phyloP scores from a whole-genome alignment of 139 green algal species.

The Mesotaenium endlicherianum region DNA sequence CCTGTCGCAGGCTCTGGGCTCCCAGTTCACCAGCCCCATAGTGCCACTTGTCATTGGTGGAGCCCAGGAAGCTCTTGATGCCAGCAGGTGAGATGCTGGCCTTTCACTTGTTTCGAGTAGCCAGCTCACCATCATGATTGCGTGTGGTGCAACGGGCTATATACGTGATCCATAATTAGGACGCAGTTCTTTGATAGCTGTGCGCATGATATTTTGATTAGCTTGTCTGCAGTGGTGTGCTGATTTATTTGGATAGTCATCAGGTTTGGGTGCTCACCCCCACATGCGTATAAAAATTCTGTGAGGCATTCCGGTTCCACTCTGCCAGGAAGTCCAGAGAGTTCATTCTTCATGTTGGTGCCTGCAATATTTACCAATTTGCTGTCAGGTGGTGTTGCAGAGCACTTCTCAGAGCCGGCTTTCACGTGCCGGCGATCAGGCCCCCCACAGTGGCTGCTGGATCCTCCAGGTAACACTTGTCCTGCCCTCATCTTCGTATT shows the following conservation, averaged over 20 bases:
- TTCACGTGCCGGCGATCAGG: slow-evolving; percentile 88
- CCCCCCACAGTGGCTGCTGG: slow-evolving; percentile 84
- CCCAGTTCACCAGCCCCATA: slow-evolving; percentile 61
- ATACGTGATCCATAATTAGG: too few species aligned
- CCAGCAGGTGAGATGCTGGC: slow-evolving; percentile 57
- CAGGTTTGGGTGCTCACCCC: not conserved
- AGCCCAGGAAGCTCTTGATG: slow-evolving; percentile 65
- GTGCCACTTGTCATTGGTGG: slow-evolving; percentile 79
- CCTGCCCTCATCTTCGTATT: not conserved
- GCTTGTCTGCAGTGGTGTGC: too few species aligned
- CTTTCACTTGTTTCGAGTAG: slow-evolving; percentile 59
- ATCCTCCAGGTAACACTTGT: slow-evolving; percentile 65
- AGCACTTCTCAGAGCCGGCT: slow-evolving; percentile 65
- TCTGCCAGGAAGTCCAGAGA: too few species aligned
- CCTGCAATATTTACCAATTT: too few species aligned
- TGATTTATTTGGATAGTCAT: not conserved
- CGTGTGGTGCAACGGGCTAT: not conserved
- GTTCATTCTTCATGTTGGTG: too few species aligned
- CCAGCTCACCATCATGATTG: not conserved
- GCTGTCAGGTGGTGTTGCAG: too few species aligned
- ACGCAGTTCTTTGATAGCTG: too few species aligned
- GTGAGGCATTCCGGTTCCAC: not conserved
- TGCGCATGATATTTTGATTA: too few species aligned
- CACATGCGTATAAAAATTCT: not conserved
- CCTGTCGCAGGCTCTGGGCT: not conserved